Evolutionary conservation across 495 filamentous ascomycete genomes (phyloP), one percentile per base, ranked within the genome.

Genomic region (Podospora tetraspora): DNA sequence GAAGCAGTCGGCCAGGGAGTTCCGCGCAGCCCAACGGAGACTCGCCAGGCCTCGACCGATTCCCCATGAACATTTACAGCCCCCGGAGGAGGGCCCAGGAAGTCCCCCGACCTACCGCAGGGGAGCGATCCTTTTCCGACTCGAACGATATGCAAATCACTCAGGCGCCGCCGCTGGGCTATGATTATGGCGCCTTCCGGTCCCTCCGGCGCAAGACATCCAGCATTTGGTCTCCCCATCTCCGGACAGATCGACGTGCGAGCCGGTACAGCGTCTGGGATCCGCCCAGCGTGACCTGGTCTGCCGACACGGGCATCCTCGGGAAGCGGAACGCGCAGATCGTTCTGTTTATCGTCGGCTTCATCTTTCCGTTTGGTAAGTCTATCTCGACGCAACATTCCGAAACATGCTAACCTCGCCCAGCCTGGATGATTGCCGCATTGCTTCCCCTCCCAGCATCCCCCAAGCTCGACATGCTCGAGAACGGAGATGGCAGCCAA

Each of bases 401-500:
- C n/a, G n/a, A n/a, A n/a, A n/a, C n/a, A n/a, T n/a, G n/a, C 69
- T 72, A 70, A 72, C 66, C 0, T n/a, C 57, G 24, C 68, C 21
- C 56, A 88, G 90, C 90, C 52, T 98, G 95, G 95, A 89, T 96
- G 77, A 80, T 95, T 69, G 95, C 91, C 6, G 86, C 92, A 4
- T 84, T 96, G 61, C 81, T 98, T 29, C 93, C 94, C 7, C 74
- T 99, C 11, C 95, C 95, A 11, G 77, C 79, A 1, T 83, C 78
- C 63, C 84, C 85, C 9, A 74, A 73, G 29, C 68, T 73, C 71
- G 83, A 77, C 70, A 81, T 82, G 77, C 63, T 74, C n/a, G 81
- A 84, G 70, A 76, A 71, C 56, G 64, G 57, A 3, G 69, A 72
- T 25, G 66, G 61, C 65, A 73, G 74, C 57, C 57, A 70, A 25